Evolutionary conservation across 331 rosid species (phyloP), one percentile per base, ranked within the genome.

Genomic region (Erythrophleum ivorense): DNA sequence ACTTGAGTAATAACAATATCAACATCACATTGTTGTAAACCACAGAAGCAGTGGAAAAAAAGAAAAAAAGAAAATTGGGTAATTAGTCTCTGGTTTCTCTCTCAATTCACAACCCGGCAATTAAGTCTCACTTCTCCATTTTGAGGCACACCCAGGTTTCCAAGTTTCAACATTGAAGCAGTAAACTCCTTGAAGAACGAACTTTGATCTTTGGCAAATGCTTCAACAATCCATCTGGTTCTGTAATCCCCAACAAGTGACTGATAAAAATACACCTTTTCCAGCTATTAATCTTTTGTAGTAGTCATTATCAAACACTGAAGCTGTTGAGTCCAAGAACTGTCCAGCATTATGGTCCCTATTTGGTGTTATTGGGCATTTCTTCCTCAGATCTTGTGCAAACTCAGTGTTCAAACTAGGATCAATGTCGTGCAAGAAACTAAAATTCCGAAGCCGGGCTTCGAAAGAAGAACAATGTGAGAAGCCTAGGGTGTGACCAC

Each of bases 401-500:
- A 91, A 89, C 66, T 82, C 84, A 11, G 64, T 64, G 80, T 87
- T 76, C 90, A 93, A 33, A 3, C 79, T 80, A 0, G 98, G 98
- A 72, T 95, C 98, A 40, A 62, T 53, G 10, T 87, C 88, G 33
- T 86, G 97, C 65, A 80, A 12, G 0, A 85, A 60, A 69, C 90
- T 89, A 36, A 93, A 91, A 36, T 89, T 91, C 4, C 14, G 86
- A 33, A 93, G 84, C 4, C 91, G 85, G 19, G 87, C 77, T 80
- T 86, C 84, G 13, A 95, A 93, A 11, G 96, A 93, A 68, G 97
- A 91, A 75, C 96, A 90, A 58, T 93, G 97, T 31, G 98, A 93
- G 76, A 91, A 91, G 69, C 97, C 97, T 2, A 90, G 87, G 46
- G 93, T 93, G 88, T 95, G 98, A 15, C 91, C 98, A 9, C 97